Conservation (phyloP, 495 filamentous ascomycete genomes). For the Rhypophila decipiens region DNA sequence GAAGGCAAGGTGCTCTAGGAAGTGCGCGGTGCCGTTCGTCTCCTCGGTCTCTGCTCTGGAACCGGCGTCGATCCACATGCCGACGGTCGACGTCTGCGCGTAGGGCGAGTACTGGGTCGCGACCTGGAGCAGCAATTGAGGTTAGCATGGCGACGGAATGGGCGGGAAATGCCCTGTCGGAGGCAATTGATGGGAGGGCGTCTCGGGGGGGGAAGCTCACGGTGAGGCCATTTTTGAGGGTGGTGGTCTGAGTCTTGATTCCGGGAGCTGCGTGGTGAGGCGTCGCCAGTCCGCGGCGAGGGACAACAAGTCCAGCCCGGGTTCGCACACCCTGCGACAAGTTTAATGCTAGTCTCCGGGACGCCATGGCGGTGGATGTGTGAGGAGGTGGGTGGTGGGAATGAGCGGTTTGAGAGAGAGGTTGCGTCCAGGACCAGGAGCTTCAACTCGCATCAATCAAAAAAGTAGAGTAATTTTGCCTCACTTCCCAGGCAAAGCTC, state of each 20-base stretch:
- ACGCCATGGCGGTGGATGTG: constrained; percentile 68
- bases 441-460: constrained; percentile 18
- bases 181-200: constrained; percentile 23
- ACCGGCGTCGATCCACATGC: constrained; percentile 99
- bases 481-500: constrained; percentile 29
- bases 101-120: constrained; percentile 97
- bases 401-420: constrained; percentile 43
- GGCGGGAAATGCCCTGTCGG: background rate
- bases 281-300: constrained; percentile 76
- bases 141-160: constrained; percentile 26
- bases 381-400: constrained; percentile 18
- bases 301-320: constrained; percentile 63
- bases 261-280: constrained; percentile 57
- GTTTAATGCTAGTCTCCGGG: constrained; percentile 84
- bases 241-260: constrained; percentile 87
- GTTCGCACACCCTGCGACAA: constrained; percentile 79
- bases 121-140: constrained; percentile 54
- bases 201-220: constrained; percentile 46
- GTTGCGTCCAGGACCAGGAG: constrained; percentile 5
- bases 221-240: constrained; percentile 92
- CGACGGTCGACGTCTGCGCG: constrained; percentile 96
- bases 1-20: constrained; percentile 98
- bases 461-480: constrained; percentile 32
- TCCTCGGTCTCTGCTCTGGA: constrained; percentile 96
- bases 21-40: constrained; percentile 98